A percentile compares a stretch with the other conserved stretches of the same genome.
phyloP scores from a whole-genome alignment of 176 grass and related monocot species.

The Triticum timopheevii region DNA sequence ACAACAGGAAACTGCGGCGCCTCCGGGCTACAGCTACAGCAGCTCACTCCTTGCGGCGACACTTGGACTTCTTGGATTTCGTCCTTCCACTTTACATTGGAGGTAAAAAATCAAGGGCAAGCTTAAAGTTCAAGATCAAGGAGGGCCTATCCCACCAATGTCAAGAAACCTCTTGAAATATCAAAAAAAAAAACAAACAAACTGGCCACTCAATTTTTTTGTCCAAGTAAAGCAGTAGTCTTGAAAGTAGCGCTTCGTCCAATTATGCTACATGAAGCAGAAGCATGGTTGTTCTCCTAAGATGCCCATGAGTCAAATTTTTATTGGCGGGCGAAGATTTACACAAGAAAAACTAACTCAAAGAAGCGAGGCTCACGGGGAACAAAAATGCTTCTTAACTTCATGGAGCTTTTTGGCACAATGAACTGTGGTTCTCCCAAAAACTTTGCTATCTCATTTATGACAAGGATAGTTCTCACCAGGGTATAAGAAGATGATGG shows the following conservation, averaged over 20 bases:
- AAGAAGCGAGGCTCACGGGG: neutral
- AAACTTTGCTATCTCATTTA: conserved; percentile 52
- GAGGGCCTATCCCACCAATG: conserved; percentile 26
- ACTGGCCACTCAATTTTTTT: conserved; percentile 33
- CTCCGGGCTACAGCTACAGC: neutral
- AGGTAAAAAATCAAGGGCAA: conserved; percentile 42
- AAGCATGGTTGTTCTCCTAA: conserved; percentile 49
- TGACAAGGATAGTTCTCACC: neutral
- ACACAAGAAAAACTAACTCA: neutral
- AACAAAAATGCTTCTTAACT: neutral
- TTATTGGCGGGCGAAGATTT: neutral
- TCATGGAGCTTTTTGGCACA: neutral
- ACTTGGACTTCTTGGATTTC: conserved; percentile 2
- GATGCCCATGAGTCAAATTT: conserved; percentile 50
- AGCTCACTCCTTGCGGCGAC: conserved; percentile 26
- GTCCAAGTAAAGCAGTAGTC: too few species aligned
- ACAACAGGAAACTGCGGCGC: neutral
- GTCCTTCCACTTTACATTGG: conserved; percentile 1
- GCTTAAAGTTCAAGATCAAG: conserved; percentile 33
- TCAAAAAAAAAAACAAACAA: conserved; percentile 31
- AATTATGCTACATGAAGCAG: conserved; percentile 43
- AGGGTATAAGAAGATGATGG: too few species aligned
- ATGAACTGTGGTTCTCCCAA: conserved; percentile 20
- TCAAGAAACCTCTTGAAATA: conserved; percentile 43
- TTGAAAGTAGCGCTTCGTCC: conserved; percentile 16